Conservation (phyloP, 2,329 filamentous ascomycete species). For the Exophiala phaeomuriformis region DNA sequence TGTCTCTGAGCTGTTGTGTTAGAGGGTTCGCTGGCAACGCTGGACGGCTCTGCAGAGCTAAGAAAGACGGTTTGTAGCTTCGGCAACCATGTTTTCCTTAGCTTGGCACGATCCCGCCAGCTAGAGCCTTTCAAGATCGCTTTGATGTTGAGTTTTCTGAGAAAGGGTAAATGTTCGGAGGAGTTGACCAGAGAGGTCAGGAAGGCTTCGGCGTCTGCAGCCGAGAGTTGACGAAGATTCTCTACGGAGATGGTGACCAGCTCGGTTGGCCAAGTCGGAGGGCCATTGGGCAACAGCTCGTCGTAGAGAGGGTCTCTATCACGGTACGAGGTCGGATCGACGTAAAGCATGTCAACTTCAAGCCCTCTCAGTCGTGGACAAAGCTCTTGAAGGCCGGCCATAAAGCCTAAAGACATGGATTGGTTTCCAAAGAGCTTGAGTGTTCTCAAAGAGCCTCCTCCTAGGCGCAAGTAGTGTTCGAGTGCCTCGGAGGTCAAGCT, state of each 20-base stretch:
- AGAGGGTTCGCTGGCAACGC: not conserved
- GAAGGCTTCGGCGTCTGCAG: slow-evolving; percentile 64
- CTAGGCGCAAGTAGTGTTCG: slow-evolving; percentile 55
- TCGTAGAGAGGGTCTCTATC: slow-evolving; percentile 72
- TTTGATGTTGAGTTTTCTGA: slow-evolving; percentile 66
- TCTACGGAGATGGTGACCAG: slow-evolving; percentile 67
- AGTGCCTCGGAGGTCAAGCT: slow-evolving; percentile 63
- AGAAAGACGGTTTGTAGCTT: slow-evolving; percentile 52
- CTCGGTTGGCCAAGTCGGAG: slow-evolving; percentile 68
- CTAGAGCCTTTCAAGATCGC: slow-evolving; percentile 67
- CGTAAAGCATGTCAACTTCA: slow-evolving; percentile 72
- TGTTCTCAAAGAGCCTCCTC: slow-evolving; percentile 60
- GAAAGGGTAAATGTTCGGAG: slow-evolving; percentile 56
- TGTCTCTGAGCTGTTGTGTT: slow-evolving; percentile 33
- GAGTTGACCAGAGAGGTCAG: slow-evolving; percentile 70
- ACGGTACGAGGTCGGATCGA: slow-evolving; percentile 59
- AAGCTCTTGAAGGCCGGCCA: slow-evolving; percentile 55
- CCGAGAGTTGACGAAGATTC: slow-evolving; percentile 68
- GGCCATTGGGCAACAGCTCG: slow-evolving; percentile 37
- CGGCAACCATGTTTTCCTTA: slow-evolving; percentile 71
- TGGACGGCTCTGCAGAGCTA: slow-evolving; percentile 8
- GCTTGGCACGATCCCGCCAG: slow-evolving; percentile 74
- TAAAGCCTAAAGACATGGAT: slow-evolving; percentile 66
- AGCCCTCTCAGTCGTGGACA: slow-evolving; percentile 67
- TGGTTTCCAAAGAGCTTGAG: slow-evolving; percentile 73